Conservation (phyloP, 495 filamentous ascomycete species). For the Hypoxylon cercidicola region DNA sequence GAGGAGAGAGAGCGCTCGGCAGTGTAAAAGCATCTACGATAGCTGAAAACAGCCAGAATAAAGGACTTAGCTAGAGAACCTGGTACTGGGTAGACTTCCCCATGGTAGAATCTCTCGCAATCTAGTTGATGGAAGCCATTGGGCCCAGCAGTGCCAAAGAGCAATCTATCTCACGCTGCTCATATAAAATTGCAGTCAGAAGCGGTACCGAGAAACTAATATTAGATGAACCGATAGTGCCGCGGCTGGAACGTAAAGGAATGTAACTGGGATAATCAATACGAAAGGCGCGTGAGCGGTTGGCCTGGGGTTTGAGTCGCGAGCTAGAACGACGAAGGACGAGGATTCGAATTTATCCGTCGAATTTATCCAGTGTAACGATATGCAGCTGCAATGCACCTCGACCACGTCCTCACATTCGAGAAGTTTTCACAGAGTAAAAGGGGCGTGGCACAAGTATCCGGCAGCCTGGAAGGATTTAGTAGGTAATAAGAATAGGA, state of each 20-base stretch:
- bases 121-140: constrained; percentile 22
- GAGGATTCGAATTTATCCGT: constrained; percentile 34
- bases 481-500: constrained; percentile 30
- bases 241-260: constrained; percentile 13
- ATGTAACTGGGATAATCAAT: constrained; percentile 6
- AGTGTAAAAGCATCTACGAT: not conserved
- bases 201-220: constrained; percentile 31
- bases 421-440: constrained; percentile 18
- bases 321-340: constrained; percentile 35
- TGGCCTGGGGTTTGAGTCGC: constrained; percentile 20
- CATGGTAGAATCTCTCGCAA: constrained; percentile 1
- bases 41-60: not conserved
- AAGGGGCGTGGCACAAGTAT: constrained; percentile 19
- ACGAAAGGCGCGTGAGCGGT: constrained; percentile 34
- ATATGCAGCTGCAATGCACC: constrained; percentile 39
- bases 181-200: constrained; percentile 13
- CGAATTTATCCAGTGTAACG: constrained; percentile 41
- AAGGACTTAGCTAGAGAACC: constrained; percentile 6
- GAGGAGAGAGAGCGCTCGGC: not conserved
- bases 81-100: constrained; percentile 18
- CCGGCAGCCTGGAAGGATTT: constrained; percentile 41
- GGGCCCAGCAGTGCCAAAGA: constrained; percentile 10
- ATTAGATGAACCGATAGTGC: constrained; percentile 27
- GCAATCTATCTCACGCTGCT: constrained; percentile 28
- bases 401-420: constrained; percentile 24